These are phyloP conservation scores for Trametes villosa DNA, from an alignment of 768 basidiomycete species.

Conservation along the genomic window DNA sequence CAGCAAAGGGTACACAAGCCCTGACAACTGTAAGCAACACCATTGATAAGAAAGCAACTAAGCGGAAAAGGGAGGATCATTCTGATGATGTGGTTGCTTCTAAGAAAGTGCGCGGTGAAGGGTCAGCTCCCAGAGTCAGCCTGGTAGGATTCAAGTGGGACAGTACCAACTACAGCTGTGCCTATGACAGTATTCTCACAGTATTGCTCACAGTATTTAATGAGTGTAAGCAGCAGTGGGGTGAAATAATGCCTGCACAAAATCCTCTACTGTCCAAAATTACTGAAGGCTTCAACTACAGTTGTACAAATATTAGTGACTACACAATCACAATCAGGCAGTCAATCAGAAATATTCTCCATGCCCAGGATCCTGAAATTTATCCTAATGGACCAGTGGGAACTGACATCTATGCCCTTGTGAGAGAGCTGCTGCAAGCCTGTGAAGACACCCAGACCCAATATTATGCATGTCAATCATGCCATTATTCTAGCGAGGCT, in stretches of 20 bases:
- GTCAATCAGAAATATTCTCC: neutral
- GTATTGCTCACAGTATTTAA: neutral
- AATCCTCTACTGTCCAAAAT: neutral
- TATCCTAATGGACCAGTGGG: no score
- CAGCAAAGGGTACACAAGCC: neutral
- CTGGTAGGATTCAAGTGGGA: neutral
- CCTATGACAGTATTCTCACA: neutral
- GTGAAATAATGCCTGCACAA: no score
- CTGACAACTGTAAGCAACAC: neutral
- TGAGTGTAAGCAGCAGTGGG: no score
- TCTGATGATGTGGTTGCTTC: neutral
- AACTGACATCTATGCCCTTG: no score
- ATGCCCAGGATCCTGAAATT: no score
- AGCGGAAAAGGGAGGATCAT: neutral
- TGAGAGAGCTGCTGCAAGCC: no score
- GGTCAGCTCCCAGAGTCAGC: neutral
- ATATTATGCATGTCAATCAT: neutral
- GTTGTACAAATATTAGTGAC: neutral
- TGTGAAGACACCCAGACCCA: neutral
- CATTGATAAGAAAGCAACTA: no score
- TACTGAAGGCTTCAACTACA: neutral
- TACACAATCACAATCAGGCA: neutral
- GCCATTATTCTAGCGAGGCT: neutral
- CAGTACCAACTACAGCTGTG: neutral
- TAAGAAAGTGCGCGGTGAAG: neutral